A percentile compares a stretch with the other conserved stretches of the same genome.
These are phyloP conservation scores for Tulasnella calospora DNA, from an alignment of 768 basidiomycete species.

Conservation along the genomic window DNA sequence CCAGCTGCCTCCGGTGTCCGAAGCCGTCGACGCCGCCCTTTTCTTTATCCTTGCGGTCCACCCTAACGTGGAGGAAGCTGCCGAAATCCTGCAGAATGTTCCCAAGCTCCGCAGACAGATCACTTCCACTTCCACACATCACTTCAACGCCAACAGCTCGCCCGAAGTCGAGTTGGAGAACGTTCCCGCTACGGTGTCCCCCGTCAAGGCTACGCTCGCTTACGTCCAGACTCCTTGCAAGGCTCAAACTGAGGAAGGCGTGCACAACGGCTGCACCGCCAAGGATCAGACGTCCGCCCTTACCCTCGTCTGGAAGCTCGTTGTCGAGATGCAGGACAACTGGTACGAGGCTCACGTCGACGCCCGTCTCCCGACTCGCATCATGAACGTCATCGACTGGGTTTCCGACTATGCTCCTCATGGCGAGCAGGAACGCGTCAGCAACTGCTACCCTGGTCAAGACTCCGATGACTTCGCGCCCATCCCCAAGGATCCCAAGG, in stretches of 20 bases:
- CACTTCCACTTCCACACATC: conserved; percentile 39
- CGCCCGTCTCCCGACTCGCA: conserved; percentile 63
- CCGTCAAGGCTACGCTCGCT: conserved; percentile 73
- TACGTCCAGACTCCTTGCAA: conserved; percentile 76
- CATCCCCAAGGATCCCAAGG: conserved; percentile 34
- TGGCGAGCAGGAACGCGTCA: conserved; percentile 30
- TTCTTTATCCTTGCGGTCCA: conserved; percentile 76
- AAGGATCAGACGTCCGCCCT: conserved; percentile 38
- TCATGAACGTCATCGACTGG: conserved; percentile 92
- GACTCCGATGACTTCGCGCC: conserved; percentile 30
- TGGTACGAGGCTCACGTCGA: conserved; percentile 93
- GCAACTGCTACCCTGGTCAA: conserved; percentile 3
- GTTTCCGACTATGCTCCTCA: conserved; percentile 59
- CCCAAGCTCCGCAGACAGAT: conserved; percentile 52
- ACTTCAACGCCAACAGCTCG: conserved; percentile 46
- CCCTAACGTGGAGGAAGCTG: conserved; percentile 46
- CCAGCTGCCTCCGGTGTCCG: conserved; percentile 18
- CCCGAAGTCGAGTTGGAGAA: conserved; percentile 47
- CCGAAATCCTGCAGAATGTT: conserved; percentile 50
- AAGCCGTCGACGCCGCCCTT: conserved; percentile 56
- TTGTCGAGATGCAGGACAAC: conserved; percentile 90
- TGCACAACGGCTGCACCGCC: conserved; percentile 32
- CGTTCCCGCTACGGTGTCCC: conserved; percentile 71
- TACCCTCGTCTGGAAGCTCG: conserved; percentile 84
- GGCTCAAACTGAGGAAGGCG: conserved; percentile 40